Base-by-base conservation (phyloP, 2,329 filamentous ascomycete species). In the Hypoxylon rubiginosum region DNA sequence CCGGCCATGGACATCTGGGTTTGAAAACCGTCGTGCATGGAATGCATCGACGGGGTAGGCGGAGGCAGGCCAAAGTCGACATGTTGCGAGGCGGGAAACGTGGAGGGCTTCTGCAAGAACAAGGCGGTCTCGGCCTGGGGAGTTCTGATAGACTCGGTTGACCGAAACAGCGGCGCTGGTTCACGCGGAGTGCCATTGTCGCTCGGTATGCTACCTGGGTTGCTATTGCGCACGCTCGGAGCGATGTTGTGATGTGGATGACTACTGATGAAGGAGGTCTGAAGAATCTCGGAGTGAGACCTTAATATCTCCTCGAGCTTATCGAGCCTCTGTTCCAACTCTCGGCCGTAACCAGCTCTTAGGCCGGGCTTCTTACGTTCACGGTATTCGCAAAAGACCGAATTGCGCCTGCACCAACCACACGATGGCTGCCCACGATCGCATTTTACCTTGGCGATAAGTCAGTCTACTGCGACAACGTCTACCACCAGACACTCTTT, bases 381-480 rank as follows among this genome's bases (percentile, higher is more conserved):
- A 74, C 89, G 90, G 78, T 91, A 91, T 75, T 91, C 88, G 79
- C 89, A 91, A 17, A 80, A 76, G 30, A 87, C 86, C 32, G 84
- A 84, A 77, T 91, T 91, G 62, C 88, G 86, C 69, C 80, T 87
- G 72, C 89, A 91, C 89, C 89, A 91, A 53, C 89, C 88, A 72
- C 89, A 91, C 5, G 88, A 87, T 1, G 92, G 92, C 73, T 93
- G 90, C 4, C 89, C 90, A 36, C 92, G 87, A 79, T 94, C 91
- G 78, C 91, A 92, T 84, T 91, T 91, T 28, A 91, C 89, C 88
- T 90, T 45, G 39, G 21, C 56, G 8, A 10, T 46, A 53, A 34
- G 53, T 65, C 32, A 50, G 65, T 67, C 32, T 30, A 32, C 21
- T 71, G 61, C 59, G 2, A 54, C 41, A 21, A 60, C 17, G 30